Evolutionary conservation across 345 rosid genomes (phyloP), one percentile per base, ranked within the genome.

Genomic region (Murraya koenigii): DNA sequence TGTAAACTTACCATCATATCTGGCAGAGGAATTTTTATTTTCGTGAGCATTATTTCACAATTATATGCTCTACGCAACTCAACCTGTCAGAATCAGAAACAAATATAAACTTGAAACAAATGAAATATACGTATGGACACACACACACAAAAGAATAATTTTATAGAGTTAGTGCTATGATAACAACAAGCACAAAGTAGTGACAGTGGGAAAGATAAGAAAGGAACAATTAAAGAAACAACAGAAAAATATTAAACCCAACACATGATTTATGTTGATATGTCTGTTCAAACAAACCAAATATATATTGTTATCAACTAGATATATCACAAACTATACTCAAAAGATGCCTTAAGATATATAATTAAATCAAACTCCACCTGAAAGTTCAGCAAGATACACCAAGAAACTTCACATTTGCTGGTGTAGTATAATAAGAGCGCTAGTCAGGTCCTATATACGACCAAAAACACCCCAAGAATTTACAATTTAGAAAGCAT

Each of bases 11-110:
- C 99, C 83, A 95, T 88, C 98, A 95, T 89, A 76, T 90, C 95
- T 14, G 95, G 97, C 74, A 95, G 87, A 66, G 99, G 99, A 78
- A 95, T 83, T 86, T 95, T 95, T 80, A 95, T 85, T 85, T 93
- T 94, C 74, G 99, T 85, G 76, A 95, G 97, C 99, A 95, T 95
- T 84, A 95, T 95, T 88, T 95, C 99, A 86, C 99, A 95, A 79
- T 95, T 94, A 85, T 95, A 89, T 26, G 99, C 99, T 82, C 97
- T 91, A 54, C 98, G 97, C 88, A 93, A 82, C 86, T 94, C 99
- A 85, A 95, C 87, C 99, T 95, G 87, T 62, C 75, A 87, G 49
- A 70, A 69, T 65, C 33, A 80, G 80, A 41, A 72, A 70, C 38
- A 80, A 85, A 59, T 17, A 70, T 25, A 71, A 77, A 75, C 55